Conservation (phyloP, 192 early-diverging fungal genomes). For the Coemansia pectinata region DNA sequence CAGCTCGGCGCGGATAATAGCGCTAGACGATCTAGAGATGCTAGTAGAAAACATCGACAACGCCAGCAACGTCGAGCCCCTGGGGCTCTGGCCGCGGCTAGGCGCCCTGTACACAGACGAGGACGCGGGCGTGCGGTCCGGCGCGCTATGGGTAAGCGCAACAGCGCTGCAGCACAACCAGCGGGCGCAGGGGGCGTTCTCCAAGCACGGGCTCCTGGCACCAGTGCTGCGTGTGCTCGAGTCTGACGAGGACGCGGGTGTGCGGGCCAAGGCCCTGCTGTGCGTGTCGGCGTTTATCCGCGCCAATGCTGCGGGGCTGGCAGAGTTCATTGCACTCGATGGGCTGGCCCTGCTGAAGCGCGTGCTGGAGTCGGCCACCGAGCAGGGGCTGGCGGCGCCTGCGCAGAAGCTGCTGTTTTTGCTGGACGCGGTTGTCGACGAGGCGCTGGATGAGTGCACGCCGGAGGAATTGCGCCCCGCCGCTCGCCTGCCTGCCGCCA, state of each 20-base stretch:
- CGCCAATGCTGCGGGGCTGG: slow-evolving; percentile 57
- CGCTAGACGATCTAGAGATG: slow-evolving; percentile 94
- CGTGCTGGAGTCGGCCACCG: slow-evolving; percentile 22
- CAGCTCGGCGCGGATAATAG: slow-evolving; percentile 69
- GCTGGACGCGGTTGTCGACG: slow-evolving; percentile 62
- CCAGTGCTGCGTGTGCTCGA: slow-evolving; percentile 54
- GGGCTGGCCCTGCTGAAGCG: slow-evolving; percentile 55
- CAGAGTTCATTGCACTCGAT: slow-evolving; percentile 56
- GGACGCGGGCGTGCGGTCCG: slow-evolving; percentile 63
- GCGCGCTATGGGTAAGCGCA: slow-evolving; percentile 87
- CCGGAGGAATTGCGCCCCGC: slow-evolving; percentile 38
- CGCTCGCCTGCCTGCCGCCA: slow-evolving; percentile 33
- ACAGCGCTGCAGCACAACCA: slow-evolving; percentile 95
- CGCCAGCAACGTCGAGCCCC: slow-evolving; percentile 84
- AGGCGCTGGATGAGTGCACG: slow-evolving; percentile 53
- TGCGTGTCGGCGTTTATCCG: slow-evolving; percentile 70
- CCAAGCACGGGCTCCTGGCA: slow-evolving; percentile 53
- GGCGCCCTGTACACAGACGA: slow-evolving; percentile 49
- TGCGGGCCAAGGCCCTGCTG: slow-evolving; percentile 70
- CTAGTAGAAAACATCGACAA: slow-evolving; percentile 87
- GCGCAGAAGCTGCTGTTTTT: slow-evolving; percentile 62
- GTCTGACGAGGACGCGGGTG: slow-evolving; percentile 33
- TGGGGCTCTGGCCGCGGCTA: slow-evolving; percentile 85
- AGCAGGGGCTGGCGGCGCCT: background rate
- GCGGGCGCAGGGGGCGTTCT: slow-evolving; percentile 72